A percentile compares a stretch with the other conserved stretches of the same genome.
phyloP scores from a whole-genome alignment of 2,329 filamentous ascomycete genomes.

The Chrysoporthe cubensis region DNA sequence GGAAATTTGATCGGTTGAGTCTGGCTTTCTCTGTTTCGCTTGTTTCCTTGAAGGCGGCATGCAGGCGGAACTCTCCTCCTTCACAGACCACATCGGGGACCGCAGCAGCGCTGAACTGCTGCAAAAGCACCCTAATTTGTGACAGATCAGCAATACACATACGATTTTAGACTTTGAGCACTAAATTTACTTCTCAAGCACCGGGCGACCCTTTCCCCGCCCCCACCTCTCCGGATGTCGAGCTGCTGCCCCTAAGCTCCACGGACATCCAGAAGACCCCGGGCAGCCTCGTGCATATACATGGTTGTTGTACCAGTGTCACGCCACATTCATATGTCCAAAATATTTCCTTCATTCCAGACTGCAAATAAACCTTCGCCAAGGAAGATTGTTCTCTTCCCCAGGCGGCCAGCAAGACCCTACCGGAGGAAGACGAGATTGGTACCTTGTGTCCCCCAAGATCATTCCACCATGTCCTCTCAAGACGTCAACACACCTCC shows the following conservation, averaged over 20 bases:
- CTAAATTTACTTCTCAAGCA: background rate
- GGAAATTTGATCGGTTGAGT: conserved; percentile 29
- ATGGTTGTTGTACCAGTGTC: background rate
- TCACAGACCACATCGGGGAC: no score
- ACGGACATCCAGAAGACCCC: conserved; percentile 8
- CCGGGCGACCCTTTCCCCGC: conserved; percentile 26
- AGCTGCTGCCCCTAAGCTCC: conserved; percentile 9
- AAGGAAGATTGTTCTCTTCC: background rate
- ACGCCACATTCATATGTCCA: background rate
- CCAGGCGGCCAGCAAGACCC: background rate
- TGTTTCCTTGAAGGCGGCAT: background rate
- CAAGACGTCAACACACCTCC: conserved; percentile 23
- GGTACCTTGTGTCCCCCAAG: background rate
- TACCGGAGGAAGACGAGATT: background rate
- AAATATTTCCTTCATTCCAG: background rate
- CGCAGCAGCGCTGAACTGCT: background rate
- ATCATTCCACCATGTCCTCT: conserved; percentile 11
- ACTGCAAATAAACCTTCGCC: background rate
- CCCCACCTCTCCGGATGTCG: conserved; percentile 28
- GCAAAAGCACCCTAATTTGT: background rate
- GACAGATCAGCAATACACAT: background rate
- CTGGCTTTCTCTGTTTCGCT: background rate
- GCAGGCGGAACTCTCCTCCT: background rate
- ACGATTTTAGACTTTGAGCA: background rate
- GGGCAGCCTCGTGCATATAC: conserved; percentile 8